These are phyloP conservation scores for Poteriospumella lacustris DNA, from an alignment of 108 stramenopile species.

Conservation along the genomic window DNA sequence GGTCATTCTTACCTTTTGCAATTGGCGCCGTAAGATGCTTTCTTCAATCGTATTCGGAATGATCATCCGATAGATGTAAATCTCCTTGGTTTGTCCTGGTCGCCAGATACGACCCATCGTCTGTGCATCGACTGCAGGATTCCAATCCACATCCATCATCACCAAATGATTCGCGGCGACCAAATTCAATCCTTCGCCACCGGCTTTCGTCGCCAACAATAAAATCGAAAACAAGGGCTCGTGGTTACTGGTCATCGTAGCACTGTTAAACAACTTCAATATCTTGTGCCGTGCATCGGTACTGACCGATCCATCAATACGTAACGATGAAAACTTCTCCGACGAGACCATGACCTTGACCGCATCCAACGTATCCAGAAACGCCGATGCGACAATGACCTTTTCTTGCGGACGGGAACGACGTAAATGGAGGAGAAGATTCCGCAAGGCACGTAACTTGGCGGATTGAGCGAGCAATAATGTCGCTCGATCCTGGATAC, in stretches of 20 bases:
- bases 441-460: background rate
- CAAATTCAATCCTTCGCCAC: constrained; percentile 21
- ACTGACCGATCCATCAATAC: constrained; percentile 8
- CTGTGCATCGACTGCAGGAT: constrained; percentile 15
- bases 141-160: constrained; percentile 20
- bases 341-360: background rate
- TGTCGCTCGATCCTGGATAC: background rate
- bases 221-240: background rate
- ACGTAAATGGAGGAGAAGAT: background rate
- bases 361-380: background rate
- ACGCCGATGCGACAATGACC: background rate
- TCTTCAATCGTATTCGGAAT: background rate
- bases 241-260: background rate
- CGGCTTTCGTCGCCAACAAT: background rate
- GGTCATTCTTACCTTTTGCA: background rate
- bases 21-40: background rate
- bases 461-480: background rate
- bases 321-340: background rate
- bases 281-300: background rate
- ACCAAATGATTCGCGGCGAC: background rate
- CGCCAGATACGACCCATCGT: constrained; percentile 20
- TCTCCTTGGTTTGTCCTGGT: background rate
- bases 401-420: background rate
- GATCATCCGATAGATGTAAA: background rate
- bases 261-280: background rate